Evolutionary conservation across 1,284 basidiomycete genomes (phyloP).

Genomic region (Gymnopus androsaceus): DNA sequence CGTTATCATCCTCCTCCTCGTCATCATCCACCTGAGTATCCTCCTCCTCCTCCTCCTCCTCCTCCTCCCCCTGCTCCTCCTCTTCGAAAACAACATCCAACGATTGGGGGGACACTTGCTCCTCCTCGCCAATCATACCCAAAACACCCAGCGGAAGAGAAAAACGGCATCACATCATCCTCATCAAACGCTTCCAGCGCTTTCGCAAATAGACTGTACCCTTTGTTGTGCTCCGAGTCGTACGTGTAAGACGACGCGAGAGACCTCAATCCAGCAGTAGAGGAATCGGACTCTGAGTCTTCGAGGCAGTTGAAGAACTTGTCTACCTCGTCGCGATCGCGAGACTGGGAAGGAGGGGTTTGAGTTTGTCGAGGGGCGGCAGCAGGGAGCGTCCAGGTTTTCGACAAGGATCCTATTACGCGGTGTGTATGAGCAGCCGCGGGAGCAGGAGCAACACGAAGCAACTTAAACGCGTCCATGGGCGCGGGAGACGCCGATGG

Average conservation of each 20-base stretch:
- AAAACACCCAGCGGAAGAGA: constrained; percentile 53
- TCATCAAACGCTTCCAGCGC: constrained; percentile 26
- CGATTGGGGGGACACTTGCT: constrained; percentile 15
- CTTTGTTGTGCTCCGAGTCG: constrained; percentile 61
- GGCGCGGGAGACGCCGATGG: constrained; percentile 5
- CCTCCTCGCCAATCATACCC: constrained; percentile 43
- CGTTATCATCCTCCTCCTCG: constrained; percentile 36
- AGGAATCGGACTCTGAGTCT: constrained; percentile 11
- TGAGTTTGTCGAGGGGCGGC: constrained; percentile 19
- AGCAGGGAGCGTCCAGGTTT: constrained; percentile 71
- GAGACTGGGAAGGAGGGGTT: constrained; percentile 25
- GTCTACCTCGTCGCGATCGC: constrained; percentile 48
- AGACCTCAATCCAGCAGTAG: constrained; percentile 15
- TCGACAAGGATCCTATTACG: constrained; percentile 54
- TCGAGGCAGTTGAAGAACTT: constrained; percentile 76
- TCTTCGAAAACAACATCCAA: constrained; percentile 49
- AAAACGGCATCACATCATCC: constrained; percentile 47
- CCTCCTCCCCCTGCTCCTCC: constrained; percentile 36
- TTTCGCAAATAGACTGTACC: constrained; percentile 43
- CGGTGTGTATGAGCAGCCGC: no score
- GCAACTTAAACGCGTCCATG: constrained; percentile 9
- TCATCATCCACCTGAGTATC: no score
- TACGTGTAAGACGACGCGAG: constrained; percentile 34
- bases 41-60: constrained; percentile 37
- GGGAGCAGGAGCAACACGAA: constrained; percentile 16